A percentile compares a stretch with the other conserved stretches of the same genome.
Evolutionary conservation across 1,284 basidiomycete genomes (phyloP).

Genomic region (Dichomitus squalens): DNA sequence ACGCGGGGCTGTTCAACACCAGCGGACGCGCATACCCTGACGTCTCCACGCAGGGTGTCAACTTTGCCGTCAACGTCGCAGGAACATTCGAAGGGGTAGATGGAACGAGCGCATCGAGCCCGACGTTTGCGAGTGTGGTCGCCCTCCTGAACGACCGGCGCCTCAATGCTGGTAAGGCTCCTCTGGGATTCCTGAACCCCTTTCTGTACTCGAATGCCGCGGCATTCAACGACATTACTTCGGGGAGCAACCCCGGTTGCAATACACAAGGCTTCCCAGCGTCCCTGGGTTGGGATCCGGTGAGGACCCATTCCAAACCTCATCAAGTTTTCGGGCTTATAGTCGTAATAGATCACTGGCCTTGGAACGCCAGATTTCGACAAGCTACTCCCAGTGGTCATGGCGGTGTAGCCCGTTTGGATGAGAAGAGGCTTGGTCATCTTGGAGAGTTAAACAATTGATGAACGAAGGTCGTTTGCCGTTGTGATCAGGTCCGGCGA

Average conservation of each 20-base stretch:
- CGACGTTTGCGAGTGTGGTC: conserved; percentile 56
- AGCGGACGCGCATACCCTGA: conserved; percentile 35
- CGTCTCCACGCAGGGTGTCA: conserved; percentile 29
- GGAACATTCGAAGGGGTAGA: conserved; percentile 43
- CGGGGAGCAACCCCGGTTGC: conserved; percentile 29
- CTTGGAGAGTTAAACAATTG: too few species aligned
- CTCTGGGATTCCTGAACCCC: conserved; percentile 66
- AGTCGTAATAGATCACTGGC: conserved; percentile 23
- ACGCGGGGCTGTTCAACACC: conserved; percentile 29
- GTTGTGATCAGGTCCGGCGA: too few species aligned
- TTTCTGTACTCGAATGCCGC: conserved; percentile 30
- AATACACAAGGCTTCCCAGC: conserved; percentile 39
- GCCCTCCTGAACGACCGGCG: conserved; percentile 64
- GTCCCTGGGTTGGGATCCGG: conserved; percentile 38
- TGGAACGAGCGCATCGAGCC: conserved; percentile 48
- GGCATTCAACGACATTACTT: conserved; percentile 26
- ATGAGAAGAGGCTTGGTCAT: background rate
- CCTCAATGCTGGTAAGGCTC: conserved; percentile 40
- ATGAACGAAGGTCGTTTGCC: too few species aligned
- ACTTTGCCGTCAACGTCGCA: conserved; percentile 29
- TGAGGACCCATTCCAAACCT: too few species aligned
- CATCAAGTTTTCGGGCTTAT: too few species aligned
- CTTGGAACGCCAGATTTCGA: conserved; percentile 33
- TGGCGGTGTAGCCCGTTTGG: background rate
- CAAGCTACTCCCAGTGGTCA: background rate